Evolutionary conservation across 2,329 filamentous ascomycete species (phyloP), one percentile per base, ranked within the genome.

Genomic region (Lachnellula suecica): DNA sequence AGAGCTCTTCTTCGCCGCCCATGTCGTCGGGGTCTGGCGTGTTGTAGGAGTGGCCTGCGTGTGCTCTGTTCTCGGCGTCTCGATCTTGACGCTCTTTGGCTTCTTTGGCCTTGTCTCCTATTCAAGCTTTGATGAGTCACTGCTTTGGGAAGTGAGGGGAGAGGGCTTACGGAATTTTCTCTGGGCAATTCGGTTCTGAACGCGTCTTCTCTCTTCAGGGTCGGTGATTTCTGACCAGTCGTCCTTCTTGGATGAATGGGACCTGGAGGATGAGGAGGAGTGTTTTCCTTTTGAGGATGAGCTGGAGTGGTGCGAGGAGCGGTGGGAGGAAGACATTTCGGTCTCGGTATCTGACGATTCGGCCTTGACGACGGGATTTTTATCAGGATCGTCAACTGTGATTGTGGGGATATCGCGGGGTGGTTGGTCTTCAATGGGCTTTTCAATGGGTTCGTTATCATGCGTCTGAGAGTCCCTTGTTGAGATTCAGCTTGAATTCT

Each of bases 141-240:
- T 19, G n/a, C 2, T 37, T 29, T 17, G 19, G 24, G 7, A 9
- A 41, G 6, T 4, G 11, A 38, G 19, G 35, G 27, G 15, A 25
- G 9, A 22, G 13, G 9, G 73, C 85, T 64, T 78, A 91, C 88
- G 79, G 61, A 89, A 91, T 63, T 89, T 89, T 59, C 87, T 78
- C 64, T 91, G 88, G 2, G 87, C 87, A 55, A 90, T 80, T 49
- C 86, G 81, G 66, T 91, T 91, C 67, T 91, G 88, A 46, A 91
- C 87, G 54, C 86, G 84, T 57, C 88, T 77, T 64, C 88, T 78
- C 71, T 89, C 85, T 54, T 84, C 83, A 0, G 85, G 85, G 60
- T 91, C 86, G 6, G 79, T 81, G 40, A 91, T 78, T 0, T 85
- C 79, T 24, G 80, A 76, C 88, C 88, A 91, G 70, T 89, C 82